Evolutionary conservation across 495 filamentous ascomycete genomes (phyloP).

Genomic region (Penicillium waksmanii): DNA sequence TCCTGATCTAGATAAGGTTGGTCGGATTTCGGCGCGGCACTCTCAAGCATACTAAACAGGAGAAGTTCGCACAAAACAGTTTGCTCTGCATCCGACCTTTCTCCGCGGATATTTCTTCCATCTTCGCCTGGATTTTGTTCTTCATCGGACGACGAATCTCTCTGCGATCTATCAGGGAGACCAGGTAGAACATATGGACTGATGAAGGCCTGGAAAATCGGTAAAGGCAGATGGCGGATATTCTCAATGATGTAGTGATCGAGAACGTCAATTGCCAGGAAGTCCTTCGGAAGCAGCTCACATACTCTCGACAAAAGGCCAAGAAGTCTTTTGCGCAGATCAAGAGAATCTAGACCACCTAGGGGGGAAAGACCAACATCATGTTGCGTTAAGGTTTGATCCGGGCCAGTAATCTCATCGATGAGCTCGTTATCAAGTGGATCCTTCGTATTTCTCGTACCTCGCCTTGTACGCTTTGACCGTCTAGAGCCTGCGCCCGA

Average conservation of each 20-base stretch:
- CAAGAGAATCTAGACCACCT: slow-evolving; percentile 61
- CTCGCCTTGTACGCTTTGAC: slow-evolving; percentile 40
- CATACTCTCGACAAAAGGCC: slow-evolving; percentile 56
- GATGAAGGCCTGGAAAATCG: slow-evolving; percentile 74
- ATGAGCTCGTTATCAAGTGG: slow-evolving; percentile 6
- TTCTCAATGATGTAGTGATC: slow-evolving; percentile 69
- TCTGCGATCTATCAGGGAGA: slow-evolving; percentile 27
- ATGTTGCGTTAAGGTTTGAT: slow-evolving; percentile 8
- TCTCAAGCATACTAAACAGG: slow-evolving; percentile 63
- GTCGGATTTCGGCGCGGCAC: slow-evolving; percentile 53
- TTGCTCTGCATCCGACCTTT: slow-evolving; percentile 39
- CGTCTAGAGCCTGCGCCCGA: slow-evolving; percentile 15
- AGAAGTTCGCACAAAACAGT: slow-evolving; percentile 68
- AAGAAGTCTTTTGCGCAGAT: slow-evolving; percentile 67
- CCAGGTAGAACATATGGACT: slow-evolving; percentile 54
- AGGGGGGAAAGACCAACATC: slow-evolving; percentile 36
- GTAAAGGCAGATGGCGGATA: slow-evolving; percentile 66
- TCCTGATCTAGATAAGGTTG: slow-evolving; percentile 54
- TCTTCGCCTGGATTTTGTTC: background rate
- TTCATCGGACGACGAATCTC: background rate
- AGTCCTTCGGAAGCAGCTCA: slow-evolving; percentile 40
- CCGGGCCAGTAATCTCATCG: slow-evolving; percentile 7
- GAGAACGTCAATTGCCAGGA: slow-evolving; percentile 58
- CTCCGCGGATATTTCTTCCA: background rate
- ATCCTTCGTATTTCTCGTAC: slow-evolving; percentile 32